Evolutionary conservation across 2,329 filamentous ascomycete species (phyloP), one percentile per base, ranked within the genome.

Genomic region (Pseudogymnoascus pannorum): DNA sequence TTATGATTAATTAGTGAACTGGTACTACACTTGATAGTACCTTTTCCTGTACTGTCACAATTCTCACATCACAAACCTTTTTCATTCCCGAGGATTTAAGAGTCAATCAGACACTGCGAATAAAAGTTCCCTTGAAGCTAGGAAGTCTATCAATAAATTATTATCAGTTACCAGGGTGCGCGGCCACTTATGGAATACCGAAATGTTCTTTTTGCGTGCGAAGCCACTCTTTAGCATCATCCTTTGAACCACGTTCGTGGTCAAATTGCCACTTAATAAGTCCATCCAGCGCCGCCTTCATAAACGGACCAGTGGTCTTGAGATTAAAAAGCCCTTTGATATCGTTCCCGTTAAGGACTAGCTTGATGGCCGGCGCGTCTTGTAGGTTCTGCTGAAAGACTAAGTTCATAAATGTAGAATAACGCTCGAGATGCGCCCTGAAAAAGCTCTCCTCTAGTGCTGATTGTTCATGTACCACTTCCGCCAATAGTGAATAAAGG

Each of bases 201-300:
- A 58, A 9, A 33, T 16, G 6, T n/a, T 24, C 58, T 22, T 36
- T 22, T 29, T 22, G 31, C 18, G 31, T 29, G 33, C 22, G 36
- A 36, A 59, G 35, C 58, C 57, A 59, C n/a, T 8, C 11, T 26
- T 40, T 35, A 14, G 57, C 57, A 22, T 59, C 42, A 16, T 33
- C 59, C 38, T 24, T 16, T 38, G 36, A 22, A 7, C 22, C 20
- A 9, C 26, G n/a, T 36, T 31, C 59, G 22, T 60, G 11, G 35
- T 82, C 77, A 54, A 88, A 77, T 70, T 88, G 86, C 83, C 84
- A 88, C 64, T 80, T 77, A 72, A 87, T 79, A 57, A 85, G 79
- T 33, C 82, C 75, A n/a, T 85, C 81, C 36, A 87, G 72, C 5
- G 84, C 84, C 36, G 77, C 77, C 66, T 80, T 82, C 78, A 87